Evolutionary conservation across 495 filamentous ascomycete genomes (phyloP).

Genomic region (Neurospora sp.): DNA sequence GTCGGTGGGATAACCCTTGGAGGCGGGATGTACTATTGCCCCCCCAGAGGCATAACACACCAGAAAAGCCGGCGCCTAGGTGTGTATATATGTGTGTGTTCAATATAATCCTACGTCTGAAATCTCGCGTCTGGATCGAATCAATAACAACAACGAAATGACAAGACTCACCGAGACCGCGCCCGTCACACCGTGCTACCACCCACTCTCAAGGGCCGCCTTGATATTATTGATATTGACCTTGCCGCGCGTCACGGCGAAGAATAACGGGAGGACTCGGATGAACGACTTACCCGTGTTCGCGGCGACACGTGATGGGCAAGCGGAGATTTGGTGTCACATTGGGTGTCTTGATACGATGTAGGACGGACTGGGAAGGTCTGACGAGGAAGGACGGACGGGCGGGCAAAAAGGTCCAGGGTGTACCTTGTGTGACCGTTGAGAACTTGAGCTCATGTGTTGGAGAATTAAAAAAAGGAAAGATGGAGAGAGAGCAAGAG

Average conservation of each 20-base stretch:
- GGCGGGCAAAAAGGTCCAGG: not conserved
- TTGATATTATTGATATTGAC: not conserved
- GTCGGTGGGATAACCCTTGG: not conserved
- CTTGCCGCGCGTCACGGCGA: not conserved
- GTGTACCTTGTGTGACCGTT: not conserved
- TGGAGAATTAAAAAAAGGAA: not conserved
- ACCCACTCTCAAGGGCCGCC: not conserved
- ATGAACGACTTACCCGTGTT: not conserved
- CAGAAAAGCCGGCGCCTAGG: not conserved
- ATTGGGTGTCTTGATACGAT: not conserved
- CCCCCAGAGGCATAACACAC: not conserved
- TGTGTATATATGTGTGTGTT: not conserved
- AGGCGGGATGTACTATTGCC: not conserved
- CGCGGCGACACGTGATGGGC: not conserved
- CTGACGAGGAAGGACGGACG: not conserved
- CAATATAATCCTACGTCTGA: not conserved
- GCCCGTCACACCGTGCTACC: not conserved
- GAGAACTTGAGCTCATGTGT: not conserved
- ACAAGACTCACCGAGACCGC: not conserved
- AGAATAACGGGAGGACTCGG: not conserved
- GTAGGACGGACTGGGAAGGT: not conserved
- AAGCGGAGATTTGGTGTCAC: not conserved
- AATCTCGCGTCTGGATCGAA: not conserved
- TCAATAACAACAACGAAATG: not conserved
- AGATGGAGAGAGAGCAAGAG: not conserved